Evolutionary conservation across 2,329 filamentous ascomycete species (phyloP).

Genomic region (Diaporthe vexans): DNA sequence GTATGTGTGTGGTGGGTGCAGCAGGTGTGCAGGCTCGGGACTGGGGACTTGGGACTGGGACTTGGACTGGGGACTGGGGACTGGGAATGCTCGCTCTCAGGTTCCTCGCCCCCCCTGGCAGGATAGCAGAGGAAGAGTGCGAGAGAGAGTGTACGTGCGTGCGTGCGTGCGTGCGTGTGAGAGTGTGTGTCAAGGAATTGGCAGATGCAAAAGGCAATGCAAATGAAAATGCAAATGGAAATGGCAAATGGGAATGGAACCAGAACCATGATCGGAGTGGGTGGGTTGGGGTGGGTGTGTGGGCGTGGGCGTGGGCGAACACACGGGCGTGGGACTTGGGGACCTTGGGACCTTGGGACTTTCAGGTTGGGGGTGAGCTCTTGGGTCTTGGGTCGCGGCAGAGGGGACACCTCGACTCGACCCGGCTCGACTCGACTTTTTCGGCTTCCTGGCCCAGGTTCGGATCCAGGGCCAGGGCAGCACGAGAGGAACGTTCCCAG

Average conservation of each 20-base stretch:
- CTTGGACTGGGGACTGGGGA: background rate
- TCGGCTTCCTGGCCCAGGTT: constrained; percentile 22
- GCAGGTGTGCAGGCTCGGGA: constrained; percentile 3
- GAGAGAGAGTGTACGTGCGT: background rate
- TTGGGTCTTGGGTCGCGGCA: background rate
- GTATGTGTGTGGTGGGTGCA: background rate
- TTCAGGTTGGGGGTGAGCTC: too few relatives aligned
- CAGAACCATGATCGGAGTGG: constrained; percentile 33
- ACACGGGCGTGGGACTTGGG: constrained; percentile 8
- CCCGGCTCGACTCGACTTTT: constrained; percentile 24
- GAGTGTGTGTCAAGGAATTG: constrained; percentile 30
- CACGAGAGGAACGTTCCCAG: too few relatives aligned
- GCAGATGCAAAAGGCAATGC: constrained; percentile 33
- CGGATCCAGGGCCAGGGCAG: constrained; percentile 25
- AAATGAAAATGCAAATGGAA: constrained; percentile 34
- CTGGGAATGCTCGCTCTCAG: constrained; percentile 4
- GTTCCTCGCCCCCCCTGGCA: background rate
- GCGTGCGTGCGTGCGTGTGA: background rate
- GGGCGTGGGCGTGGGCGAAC: constrained; percentile 5
- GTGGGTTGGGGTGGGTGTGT: constrained; percentile 4
- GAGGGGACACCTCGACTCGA: constrained; percentile 23
- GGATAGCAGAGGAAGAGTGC: background rate
- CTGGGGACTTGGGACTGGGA: background rate
- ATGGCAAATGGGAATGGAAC: constrained; percentile 27
- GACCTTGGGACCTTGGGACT: background rate